Conservation (phyloP, 257 asterid species). For the Craterostigma plantagineum region DNA sequence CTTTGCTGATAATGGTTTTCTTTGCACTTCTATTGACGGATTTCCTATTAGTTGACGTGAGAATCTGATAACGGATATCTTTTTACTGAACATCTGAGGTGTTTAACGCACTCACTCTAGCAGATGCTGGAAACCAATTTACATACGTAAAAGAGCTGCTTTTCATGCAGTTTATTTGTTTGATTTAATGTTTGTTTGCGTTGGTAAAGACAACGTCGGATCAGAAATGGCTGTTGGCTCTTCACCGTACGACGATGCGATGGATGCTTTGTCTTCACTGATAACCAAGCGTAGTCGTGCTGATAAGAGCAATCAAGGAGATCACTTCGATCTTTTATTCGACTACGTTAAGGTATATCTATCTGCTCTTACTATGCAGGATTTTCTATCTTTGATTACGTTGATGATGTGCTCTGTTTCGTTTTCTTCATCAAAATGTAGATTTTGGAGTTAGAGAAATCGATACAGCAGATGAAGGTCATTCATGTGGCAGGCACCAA, state of each 20-base stretch:
- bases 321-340: conserved; percentile 52
- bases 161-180: no score
- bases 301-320: conserved; percentile 73
- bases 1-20: no score
- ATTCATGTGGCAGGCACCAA: conserved; percentile 99
- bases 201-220: conserved; percentile 26
- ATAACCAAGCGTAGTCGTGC: conserved; percentile 91
- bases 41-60: no score
- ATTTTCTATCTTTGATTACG: no score
- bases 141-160: no score
- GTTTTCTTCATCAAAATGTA: conserved; percentile 6
- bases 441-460: conserved; percentile 79
- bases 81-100: no score
- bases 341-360: conserved; percentile 61
- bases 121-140: no score
- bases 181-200: conserved; percentile 3
- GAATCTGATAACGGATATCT: no score
- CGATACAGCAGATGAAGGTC: conserved; percentile 67
- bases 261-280: conserved; percentile 90
- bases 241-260: conserved; percentile 63
- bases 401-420: neutral
- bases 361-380: neutral
- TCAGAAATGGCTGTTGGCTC: conserved; percentile 11
- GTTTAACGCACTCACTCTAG: no score
- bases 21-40: no score